phyloP scores from a whole-genome alignment of 148 eudicot genomes.

The Rhododendron griersonianum region DNA sequence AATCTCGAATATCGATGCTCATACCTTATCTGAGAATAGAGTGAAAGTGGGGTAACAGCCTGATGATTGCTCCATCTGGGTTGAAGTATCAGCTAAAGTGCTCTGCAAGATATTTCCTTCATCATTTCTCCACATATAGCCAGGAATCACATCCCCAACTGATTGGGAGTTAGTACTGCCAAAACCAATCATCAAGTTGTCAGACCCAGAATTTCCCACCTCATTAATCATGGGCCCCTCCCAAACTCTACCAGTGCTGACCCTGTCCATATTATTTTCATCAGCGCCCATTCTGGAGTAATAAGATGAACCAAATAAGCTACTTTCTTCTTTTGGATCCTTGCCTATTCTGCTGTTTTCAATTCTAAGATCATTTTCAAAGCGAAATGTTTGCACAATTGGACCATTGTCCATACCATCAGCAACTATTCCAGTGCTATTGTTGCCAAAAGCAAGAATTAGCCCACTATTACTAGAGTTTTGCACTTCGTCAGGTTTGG shows the following conservation, averaged over 20 bases:
- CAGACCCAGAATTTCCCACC: constrained; percentile 40
- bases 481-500: constrained; percentile 36
- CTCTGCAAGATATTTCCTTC: constrained; percentile 46
- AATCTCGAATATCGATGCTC: constrained; percentile 9
- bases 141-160: constrained; percentile 41
- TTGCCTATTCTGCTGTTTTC: constrained; percentile 35
- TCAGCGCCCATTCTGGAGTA: constrained; percentile 36
- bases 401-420: constrained; percentile 31
- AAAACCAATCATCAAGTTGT: constrained; percentile 64
- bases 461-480: constrained; percentile 33
- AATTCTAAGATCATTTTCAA: constrained; percentile 34
- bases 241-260: constrained; percentile 40
- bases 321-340: constrained; percentile 39
- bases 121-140: constrained; percentile 58
- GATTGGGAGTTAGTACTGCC: constrained; percentile 39
- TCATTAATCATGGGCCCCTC: constrained; percentile 43
- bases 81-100: constrained; percentile 45
- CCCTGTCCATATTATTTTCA: constrained; percentile 44
- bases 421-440: constrained; percentile 33
- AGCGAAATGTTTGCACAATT: constrained; percentile 45
- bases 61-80: constrained; percentile 48
- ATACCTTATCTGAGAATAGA: constrained; percentile 68
- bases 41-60: constrained; percentile 47
- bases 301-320: constrained; percentile 52
- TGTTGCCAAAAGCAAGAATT: constrained; percentile 46